Conservation (phyloP, 192 early-diverging fungal species). For the Coemansia sp. region DNA sequence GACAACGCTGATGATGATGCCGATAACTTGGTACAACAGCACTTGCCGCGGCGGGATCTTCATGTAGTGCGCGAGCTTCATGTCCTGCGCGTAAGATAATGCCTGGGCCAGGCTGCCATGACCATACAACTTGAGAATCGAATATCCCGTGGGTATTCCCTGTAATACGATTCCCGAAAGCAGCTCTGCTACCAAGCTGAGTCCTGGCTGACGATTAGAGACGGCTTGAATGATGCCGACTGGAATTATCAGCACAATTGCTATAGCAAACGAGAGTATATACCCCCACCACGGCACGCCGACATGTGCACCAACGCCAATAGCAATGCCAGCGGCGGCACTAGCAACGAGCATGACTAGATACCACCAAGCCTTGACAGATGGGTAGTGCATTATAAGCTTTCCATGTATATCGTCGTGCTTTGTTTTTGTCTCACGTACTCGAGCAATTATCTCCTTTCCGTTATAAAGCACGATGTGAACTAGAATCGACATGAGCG, state of each 20-base stretch:
- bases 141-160: slow-evolving; percentile 76
- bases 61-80: slow-evolving; percentile 81
- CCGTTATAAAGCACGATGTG: slow-evolving; percentile 70
- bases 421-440: slow-evolving; percentile 62
- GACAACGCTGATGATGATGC: slow-evolving; percentile 68
- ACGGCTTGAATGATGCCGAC: slow-evolving; percentile 82
- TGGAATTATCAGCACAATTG: slow-evolving; percentile 69
- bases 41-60: slow-evolving; percentile 81
- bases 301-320: slow-evolving; percentile 62
- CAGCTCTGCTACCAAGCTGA: slow-evolving; percentile 83
- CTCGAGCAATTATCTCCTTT: slow-evolving; percentile 63
- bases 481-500: slow-evolving; percentile 69
- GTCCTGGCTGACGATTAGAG: slow-evolving; percentile 72
- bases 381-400: slow-evolving; percentile 71
- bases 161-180: slow-evolving; percentile 78
- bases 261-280: slow-evolving; percentile 64
- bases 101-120: slow-evolving; percentile 75
- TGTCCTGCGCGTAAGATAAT: slow-evolving; percentile 66
- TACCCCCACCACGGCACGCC: slow-evolving; percentile 84
- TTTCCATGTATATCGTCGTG: slow-evolving; percentile 73
- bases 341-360: slow-evolving; percentile 57
- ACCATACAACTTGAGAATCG: slow-evolving; percentile 84
- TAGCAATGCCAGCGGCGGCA: slow-evolving; percentile 53
- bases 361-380: slow-evolving; percentile 81
- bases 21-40: slow-evolving; percentile 70